phyloP scores from a whole-genome alignment of 1,284 basidiomycete genomes.

The Abortiporus biennis region DNA sequence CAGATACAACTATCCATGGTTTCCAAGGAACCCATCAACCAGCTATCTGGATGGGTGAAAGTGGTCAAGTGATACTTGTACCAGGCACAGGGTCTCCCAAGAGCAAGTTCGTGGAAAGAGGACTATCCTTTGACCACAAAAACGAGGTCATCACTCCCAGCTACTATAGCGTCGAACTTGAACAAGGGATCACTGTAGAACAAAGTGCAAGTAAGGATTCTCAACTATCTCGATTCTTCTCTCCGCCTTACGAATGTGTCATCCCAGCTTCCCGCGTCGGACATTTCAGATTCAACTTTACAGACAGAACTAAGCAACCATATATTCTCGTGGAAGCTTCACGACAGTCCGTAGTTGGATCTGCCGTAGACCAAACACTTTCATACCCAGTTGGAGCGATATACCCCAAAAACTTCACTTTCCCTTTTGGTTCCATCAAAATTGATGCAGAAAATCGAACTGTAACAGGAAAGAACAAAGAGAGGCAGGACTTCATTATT shows the following conservation, averaged over 20 bases:
- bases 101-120: constrained; percentile 52
- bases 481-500: constrained; percentile 73
- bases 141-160: constrained; percentile 59
- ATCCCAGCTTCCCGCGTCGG: constrained; percentile 68
- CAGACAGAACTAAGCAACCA: constrained; percentile 32
- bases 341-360: constrained; percentile 56
- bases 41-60: constrained; percentile 90
- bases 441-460: constrained; percentile 45
- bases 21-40: constrained; percentile 81
- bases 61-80: constrained; percentile 57
- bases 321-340: constrained; percentile 71
- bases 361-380: constrained; percentile 50
- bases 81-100: constrained; percentile 53
- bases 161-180: constrained; percentile 64
- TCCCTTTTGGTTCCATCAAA: too few relatives aligned
- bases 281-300: constrained; percentile 72
- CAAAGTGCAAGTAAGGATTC: constrained; percentile 62
- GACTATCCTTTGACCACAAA: constrained; percentile 50
- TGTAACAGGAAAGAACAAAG: constrained; percentile 65
- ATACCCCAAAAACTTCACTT: too few relatives aligned
- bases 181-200: constrained; percentile 51
- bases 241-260: constrained; percentile 6
- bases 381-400: constrained; percentile 62
- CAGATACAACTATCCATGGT: constrained; percentile 57
- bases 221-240: background rate